Base-by-base conservation (phyloP, 2,329 filamentous ascomycete species). In the Fonsecaea pugnacius region DNA sequence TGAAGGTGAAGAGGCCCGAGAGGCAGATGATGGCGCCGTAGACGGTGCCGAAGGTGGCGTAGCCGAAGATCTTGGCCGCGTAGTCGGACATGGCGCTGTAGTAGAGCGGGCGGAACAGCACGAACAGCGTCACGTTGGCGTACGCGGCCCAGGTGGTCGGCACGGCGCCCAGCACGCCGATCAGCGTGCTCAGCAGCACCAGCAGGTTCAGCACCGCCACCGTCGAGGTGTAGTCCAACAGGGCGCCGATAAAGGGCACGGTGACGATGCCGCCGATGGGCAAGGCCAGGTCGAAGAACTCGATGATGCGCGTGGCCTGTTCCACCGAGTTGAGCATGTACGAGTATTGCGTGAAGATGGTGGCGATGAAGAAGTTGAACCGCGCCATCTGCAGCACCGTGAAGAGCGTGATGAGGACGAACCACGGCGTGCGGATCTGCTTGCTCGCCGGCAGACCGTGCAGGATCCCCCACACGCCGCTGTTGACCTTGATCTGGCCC, bases 81-180 rank as follows among this genome's bases (percentile, higher is more conserved):
- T 96, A 96, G 78, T 96, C 92, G 30, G 89, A 94, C 63, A 96
- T 91, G 7, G 91, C 87, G 0, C 92, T 96, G 79, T 96, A 96
- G 78, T 96, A 97, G 33, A 96, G 87, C 0, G 93, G 92, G 0
- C 92, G 86, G 73, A 95, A 93, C 24, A 96, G 77, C 10, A 95
- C 91, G 72, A 96, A 96, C n/a, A 96, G 83, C 32, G 83, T 78
- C 56, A 96, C 82, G 67, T 92, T 93, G n/a, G 83, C 78, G 71
- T 96, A 96, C 0, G 79, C 80, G 1, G 91, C 89, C 86, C 88
- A 89, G 6, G 84, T 73, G 60, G 85, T 82, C 0, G 91, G 89
- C 0, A 96, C 82, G 30, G 92, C 82, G 32, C 92, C 92, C 0
- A 96, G 78, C 2, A 91, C 74, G 12, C 93, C 92, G 56, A 96